These are phyloP conservation scores for Annulohypoxylon maeteangense DNA, from an alignment of 495 filamentous ascomycete genomes.

Conservation along the genomic window DNA sequence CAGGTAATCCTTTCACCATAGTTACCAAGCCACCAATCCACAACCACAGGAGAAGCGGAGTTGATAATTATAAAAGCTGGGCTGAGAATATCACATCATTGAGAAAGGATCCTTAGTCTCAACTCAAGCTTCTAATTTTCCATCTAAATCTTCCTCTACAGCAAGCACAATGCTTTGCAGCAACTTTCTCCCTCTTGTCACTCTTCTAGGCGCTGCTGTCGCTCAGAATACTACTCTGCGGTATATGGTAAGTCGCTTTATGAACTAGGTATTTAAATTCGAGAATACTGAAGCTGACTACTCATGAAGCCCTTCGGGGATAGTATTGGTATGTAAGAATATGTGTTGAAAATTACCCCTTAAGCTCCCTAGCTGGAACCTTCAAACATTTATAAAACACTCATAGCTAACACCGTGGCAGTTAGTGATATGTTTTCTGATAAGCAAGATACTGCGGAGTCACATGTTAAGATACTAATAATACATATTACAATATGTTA, in stretches of 20 bases:
- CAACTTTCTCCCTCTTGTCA: constrained; percentile 36
- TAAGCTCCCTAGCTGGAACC: neutral
- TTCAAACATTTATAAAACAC: neutral
- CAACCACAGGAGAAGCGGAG: neutral
- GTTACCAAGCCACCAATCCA: neutral
- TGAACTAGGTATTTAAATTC: neutral
- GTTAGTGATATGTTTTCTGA: neutral
- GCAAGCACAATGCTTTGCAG: constrained; percentile 38
- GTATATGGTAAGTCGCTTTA: constrained; percentile 48
- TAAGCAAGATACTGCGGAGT: neutral
- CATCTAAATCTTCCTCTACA: neutral
- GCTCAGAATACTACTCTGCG: constrained; percentile 49
- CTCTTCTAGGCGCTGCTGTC: constrained; percentile 36
- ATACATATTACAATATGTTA: neutral
- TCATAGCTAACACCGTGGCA: neutral
- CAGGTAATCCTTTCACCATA: neutral
- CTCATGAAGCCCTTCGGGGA: constrained; percentile 55
- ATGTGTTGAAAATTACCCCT: neutral
- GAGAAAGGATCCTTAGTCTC: neutral
- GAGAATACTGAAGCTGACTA: neutral
- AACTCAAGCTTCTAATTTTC: neutral
- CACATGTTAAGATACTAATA: neutral
- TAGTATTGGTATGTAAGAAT: constrained; percentile 47
- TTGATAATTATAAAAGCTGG: constrained; percentile 31
- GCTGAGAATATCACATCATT: neutral